phyloP scores from a whole-genome alignment of 2,329 filamentous ascomycete genomes.

The Biscogniauxia marginata region DNA sequence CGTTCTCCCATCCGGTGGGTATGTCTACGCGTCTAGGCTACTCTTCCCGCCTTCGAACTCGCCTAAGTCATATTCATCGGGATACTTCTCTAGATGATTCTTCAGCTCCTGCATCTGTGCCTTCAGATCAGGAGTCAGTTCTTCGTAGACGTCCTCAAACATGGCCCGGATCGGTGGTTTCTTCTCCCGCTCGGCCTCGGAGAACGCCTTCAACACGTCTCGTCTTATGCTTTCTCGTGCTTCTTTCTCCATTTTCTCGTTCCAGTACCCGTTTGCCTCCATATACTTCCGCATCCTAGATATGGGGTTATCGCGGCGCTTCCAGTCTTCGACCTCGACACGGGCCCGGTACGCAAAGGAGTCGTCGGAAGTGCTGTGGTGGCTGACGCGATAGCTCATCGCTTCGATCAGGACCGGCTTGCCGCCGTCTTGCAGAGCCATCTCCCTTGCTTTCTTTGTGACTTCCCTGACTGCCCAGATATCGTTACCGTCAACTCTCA shows the following conservation, averaged over 20 bases:
- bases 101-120: slow-evolving; percentile 74
- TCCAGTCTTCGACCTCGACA: slow-evolving; percentile 95
- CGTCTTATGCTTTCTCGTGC: slow-evolving; percentile 65
- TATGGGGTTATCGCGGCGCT: slow-evolving; percentile 84
- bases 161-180: slow-evolving; percentile 69
- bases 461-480: slow-evolving; percentile 85
- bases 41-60: slow-evolving; percentile 73
- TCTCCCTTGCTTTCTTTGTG: slow-evolving; percentile 70
- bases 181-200: slow-evolving; percentile 77
- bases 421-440: slow-evolving; percentile 79
- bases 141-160: slow-evolving; percentile 89
- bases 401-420: slow-evolving; percentile 86
- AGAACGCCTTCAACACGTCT: slow-evolving; percentile 80
- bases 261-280: slow-evolving; percentile 79
- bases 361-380: slow-evolving; percentile 96
- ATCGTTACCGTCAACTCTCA: slow-evolving; percentile 91
- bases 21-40: slow-evolving; percentile 47
- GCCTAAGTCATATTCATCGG: slow-evolving; percentile 83
- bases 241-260: slow-evolving; percentile 77
- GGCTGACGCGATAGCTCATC: slow-evolving; percentile 96
- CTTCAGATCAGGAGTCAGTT: slow-evolving; percentile 75
- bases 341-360: slow-evolving; percentile 93
- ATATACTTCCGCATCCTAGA: slow-evolving; percentile 87
- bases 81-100: slow-evolving; percentile 79
- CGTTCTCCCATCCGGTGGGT: background rate